Evolutionary conservation across 148 eudicot species (phyloP).

Genomic region (Cornus kousa): DNA sequence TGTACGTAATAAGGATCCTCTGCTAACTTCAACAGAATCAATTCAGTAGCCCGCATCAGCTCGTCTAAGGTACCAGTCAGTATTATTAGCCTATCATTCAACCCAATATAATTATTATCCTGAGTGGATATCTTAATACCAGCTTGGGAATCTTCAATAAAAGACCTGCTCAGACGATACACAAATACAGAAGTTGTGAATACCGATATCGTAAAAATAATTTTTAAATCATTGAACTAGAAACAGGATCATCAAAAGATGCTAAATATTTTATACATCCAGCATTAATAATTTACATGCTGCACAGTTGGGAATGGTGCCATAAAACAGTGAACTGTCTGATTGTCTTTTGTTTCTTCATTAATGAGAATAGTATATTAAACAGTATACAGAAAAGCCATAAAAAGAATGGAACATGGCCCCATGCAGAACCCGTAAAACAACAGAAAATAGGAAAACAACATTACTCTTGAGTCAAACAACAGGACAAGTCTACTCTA

Average conservation of each 20-base stretch:
- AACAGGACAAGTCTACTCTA: neutral
- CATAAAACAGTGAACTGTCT: neutral
- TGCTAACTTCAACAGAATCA: conserved; percentile 62
- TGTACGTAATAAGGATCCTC: conserved; percentile 77
- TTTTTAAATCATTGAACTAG: neutral
- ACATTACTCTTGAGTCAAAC: neutral
- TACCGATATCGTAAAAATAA: neutral
- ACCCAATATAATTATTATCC: conserved; percentile 66
- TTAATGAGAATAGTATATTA: neutral
- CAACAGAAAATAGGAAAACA: neutral
- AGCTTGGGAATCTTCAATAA: conserved; percentile 86
- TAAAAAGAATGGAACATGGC: neutral
- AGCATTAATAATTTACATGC: no score
- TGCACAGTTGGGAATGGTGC: neutral
- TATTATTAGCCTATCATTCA: conserved; percentile 81
- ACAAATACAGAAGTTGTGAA: neutral
- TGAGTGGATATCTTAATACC: conserved; percentile 89
- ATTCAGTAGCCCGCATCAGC: conserved; percentile 78
- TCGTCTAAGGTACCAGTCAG: conserved; percentile 71
- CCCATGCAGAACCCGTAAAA: neutral
- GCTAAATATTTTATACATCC: neutral
- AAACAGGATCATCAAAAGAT: neutral
- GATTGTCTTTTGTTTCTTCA: neutral
- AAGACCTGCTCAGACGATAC: conserved; percentile 54
- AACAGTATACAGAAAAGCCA: neutral